These are phyloP conservation scores for Harringtonia aguacate DNA, from an alignment of 2,329 filamentous ascomycete genomes.

Conservation along the genomic window DNA sequence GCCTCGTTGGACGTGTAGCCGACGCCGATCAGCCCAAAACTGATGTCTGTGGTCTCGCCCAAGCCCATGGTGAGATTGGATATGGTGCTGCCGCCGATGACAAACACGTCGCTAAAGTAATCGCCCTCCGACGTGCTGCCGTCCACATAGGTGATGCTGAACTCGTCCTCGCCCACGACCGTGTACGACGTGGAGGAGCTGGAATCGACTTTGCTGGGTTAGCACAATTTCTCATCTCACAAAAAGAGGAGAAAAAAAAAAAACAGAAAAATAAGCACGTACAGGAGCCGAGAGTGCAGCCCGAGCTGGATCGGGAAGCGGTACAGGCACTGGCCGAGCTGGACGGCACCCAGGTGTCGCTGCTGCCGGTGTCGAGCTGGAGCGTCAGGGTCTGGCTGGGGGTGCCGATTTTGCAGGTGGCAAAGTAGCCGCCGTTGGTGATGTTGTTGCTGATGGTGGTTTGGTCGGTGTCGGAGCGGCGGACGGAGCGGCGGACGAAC, in stretches of 20 bases:
- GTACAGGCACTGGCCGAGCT: conserved; percentile 27
- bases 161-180: conserved; percentile 29
- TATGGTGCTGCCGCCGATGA: conserved; percentile 40
- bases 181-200: conserved; percentile 34
- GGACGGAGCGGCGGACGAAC: conserved; percentile 24
- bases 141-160: conserved; percentile 53
- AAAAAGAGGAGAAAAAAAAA: neutral
- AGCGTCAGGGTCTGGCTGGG: conserved; percentile 45
- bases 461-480: conserved; percentile 24
- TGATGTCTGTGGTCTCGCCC: conserved; percentile 40
- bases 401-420: conserved; percentile 44
- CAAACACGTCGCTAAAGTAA: conserved; percentile 47
- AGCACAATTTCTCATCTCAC: no score
- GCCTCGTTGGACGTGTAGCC: conserved; percentile 48
- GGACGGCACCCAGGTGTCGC: conserved; percentile 51
- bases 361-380: conserved; percentile 55
- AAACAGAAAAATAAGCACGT: conserved; percentile 2
- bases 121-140: conserved; percentile 44
- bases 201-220: conserved; percentile 35
- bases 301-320: conserved; percentile 9
- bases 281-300: conserved; percentile 18
- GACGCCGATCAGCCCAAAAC: conserved; percentile 48
- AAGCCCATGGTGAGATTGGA: conserved; percentile 49
- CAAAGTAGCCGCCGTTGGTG: conserved; percentile 41
- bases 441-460: conserved; percentile 33